A percentile compares a stretch with the other conserved stretches of the same genome.
These are phyloP conservation scores for Pleurotus eryngii DNA, from an alignment of 768 basidiomycete genomes.

Conservation along the genomic window DNA sequence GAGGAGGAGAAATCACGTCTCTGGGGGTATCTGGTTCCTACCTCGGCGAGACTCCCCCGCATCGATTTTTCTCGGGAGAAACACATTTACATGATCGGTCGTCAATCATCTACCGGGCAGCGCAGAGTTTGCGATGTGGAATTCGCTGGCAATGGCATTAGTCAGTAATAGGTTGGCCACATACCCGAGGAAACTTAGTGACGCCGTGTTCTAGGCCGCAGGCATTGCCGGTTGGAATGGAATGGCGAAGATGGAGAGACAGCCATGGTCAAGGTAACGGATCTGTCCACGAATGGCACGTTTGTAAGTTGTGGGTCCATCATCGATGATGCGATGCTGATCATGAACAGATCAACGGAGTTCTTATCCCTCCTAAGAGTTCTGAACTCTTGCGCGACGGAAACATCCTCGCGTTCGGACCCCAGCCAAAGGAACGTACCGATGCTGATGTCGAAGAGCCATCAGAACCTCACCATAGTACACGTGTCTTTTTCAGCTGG, in stretches of 20 bases:
- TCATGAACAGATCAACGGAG: slow-evolving; percentile 56
- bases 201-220: slow-evolving; percentile 38
- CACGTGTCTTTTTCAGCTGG: not conserved
- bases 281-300: slow-evolving; percentile 72
- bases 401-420: slow-evolving; percentile 86
- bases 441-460: slow-evolving; percentile 61
- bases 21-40: slow-evolving; percentile 74
- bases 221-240: slow-evolving; percentile 60
- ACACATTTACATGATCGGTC: slow-evolving; percentile 48
- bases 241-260: slow-evolving; percentile 42
- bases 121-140: slow-evolving; percentile 30
- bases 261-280: slow-evolving; percentile 45
- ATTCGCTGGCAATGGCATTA: slow-evolving; percentile 69
- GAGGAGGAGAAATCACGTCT: slow-evolving; percentile 38
- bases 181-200: not conserved
- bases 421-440: slow-evolving; percentile 39
- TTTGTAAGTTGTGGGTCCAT: slow-evolving; percentile 40
- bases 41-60: slow-evolving; percentile 44
- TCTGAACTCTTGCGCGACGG: slow-evolving; percentile 66
- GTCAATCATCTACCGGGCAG: not conserved
- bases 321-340: not conserved
- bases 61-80: slow-evolving; percentile 60
- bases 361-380: slow-evolving; percentile 54
- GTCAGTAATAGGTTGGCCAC: slow-evolving; percentile 38
- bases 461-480: slow-evolving; percentile 36